A percentile compares a stretch with the other conserved stretches of the same genome.
Evolutionary conservation across 2,329 filamentous ascomycete species (phyloP).

Genomic region (Apiospora kogelbergensis): DNA sequence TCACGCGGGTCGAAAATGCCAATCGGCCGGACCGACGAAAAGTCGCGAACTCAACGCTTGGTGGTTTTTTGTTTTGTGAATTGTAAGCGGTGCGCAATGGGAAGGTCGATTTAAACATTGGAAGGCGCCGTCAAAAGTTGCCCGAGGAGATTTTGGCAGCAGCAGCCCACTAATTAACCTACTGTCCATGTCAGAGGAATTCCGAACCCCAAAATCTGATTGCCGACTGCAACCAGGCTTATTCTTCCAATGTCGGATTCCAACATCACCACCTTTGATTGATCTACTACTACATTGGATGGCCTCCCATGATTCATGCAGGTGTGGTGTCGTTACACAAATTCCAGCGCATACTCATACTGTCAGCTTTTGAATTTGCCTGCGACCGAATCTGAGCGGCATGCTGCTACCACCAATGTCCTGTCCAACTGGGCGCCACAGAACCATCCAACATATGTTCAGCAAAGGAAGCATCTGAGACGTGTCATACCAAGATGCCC

Average conservation of each 20-base stretch:
- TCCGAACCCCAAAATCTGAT: background rate
- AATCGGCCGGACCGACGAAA: background rate
- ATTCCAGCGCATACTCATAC: background rate
- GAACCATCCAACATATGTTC: background rate
- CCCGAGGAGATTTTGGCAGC: background rate
- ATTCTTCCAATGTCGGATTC: background rate
- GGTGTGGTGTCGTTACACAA: background rate
- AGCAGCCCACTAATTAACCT: slow-evolving; percentile 7
- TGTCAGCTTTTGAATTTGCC: background rate
- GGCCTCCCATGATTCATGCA: no score
- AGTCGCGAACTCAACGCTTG: background rate
- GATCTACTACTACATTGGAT: no score
- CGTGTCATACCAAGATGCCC: slow-evolving; percentile 19
- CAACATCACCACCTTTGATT: background rate
- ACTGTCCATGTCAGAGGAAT: background rate
- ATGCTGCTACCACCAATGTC: background rate
- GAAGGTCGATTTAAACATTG: slow-evolving; percentile 1
- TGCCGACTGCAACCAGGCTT: background rate
- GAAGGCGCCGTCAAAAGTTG: slow-evolving; percentile 12
- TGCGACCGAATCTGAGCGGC: background rate
- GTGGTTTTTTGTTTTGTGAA: background rate
- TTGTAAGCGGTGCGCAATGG: background rate
- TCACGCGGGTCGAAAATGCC: background rate
- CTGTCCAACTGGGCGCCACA: background rate
- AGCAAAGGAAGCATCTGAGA: slow-evolving; percentile 6